Base-by-base conservation (phyloP, 1,284 basidiomycete species). In the Microbotryomycetes sp. region DNA sequence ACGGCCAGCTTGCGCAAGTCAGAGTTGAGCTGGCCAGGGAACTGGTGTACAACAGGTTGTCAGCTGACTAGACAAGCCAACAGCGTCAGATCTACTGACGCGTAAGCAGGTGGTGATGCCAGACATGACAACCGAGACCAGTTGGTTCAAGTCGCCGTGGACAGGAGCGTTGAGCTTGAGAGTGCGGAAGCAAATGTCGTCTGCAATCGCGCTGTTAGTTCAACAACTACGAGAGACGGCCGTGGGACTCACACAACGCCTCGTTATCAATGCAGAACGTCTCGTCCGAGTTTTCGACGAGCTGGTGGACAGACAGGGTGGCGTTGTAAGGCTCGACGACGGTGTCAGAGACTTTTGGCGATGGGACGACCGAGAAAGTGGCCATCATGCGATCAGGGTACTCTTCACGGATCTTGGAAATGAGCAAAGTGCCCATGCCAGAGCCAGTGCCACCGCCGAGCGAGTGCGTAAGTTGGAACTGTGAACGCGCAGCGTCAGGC, bases 21-120 rank as follows among this genome's bases (percentile, higher is more conserved):
- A 58, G 93, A 97, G 85, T 97, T 97, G 74, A 97, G 85, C 78
- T 94, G 91, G 81, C 93, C 94, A 74, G 93, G 93, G 91, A 98
- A 97, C 71, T 77, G 66, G 7, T 29, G 6, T 15, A 21, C 13
- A 48, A 16, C 18, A 35, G 47, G 13, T 2, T n/a, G n/a, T n/a
- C n/a, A n/a, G n/a, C 30, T 1, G 28, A 18, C 4, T 15, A 27
- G 13, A 23, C 3, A 26, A 24, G 13, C 11, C 28, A 50, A 26
- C 16, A 18, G 15, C n/a, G n/a, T n/a, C n/a, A n/a, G n/a, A n/a
- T n/a, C n/a, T n/a, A 60, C 67, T n/a, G 27, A 66, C 65, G 62
- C 91, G 91, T 77, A 96, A 79, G 76, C 88, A 92, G 64, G 92
- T 96, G 13, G 91, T 93, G 76, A 93, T 89, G 75, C 94, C 94